Percentiles rank a stretch among this genome's conserved stretches.
Conservation (phyloP, 2,329 filamentous ascomycete genomes). For the Paracoccidioides lutzii region DNA sequence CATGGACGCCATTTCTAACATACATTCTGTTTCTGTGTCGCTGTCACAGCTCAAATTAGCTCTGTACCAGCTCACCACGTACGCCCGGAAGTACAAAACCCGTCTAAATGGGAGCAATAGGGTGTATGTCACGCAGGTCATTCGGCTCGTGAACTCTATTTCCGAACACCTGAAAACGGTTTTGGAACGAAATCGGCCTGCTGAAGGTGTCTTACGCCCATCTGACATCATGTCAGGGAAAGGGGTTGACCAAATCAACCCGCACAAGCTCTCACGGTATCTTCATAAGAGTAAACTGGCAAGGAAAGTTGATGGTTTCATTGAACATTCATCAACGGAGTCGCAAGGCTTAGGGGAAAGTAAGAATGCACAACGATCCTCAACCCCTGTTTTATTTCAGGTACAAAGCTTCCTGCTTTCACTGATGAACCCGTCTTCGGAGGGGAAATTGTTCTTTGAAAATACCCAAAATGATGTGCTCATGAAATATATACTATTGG, state of each 20-base stretch:
- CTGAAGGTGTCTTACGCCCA: constrained; percentile 57
- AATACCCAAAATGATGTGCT: constrained; percentile 39
- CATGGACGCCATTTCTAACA: constrained; percentile 83
- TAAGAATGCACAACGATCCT: constrained; percentile 13
- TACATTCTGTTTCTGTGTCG: constrained; percentile 67
- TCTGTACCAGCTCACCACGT: constrained; percentile 62
- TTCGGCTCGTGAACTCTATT: constrained; percentile 70
- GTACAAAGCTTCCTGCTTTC: constrained; percentile 60
- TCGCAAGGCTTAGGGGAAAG: constrained; percentile 13
- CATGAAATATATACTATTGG: constrained; percentile 76
- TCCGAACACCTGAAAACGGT: constrained; percentile 52
- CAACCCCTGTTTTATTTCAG: constrained; percentile 46
- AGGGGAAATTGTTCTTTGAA: constrained; percentile 48
- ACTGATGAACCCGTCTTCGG: constrained; percentile 69
- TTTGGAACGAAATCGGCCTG: constrained; percentile 24
- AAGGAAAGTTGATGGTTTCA: constrained; percentile 87
- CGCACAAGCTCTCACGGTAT: constrained; percentile 77
- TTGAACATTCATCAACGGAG: constrained; percentile 43
- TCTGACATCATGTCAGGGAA: constrained; percentile 66
- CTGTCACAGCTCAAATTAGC: constrained; percentile 60
- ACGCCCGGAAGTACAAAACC: constrained; percentile 78
- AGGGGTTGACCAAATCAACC: constrained; percentile 87
- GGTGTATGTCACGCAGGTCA: constrained; percentile 78
- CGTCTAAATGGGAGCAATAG: constrained; percentile 81
- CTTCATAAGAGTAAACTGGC: constrained; percentile 85